Base-by-base conservation (phyloP, 2,329 filamentous ascomycete genomes). In the Botrytis aclada region DNA sequence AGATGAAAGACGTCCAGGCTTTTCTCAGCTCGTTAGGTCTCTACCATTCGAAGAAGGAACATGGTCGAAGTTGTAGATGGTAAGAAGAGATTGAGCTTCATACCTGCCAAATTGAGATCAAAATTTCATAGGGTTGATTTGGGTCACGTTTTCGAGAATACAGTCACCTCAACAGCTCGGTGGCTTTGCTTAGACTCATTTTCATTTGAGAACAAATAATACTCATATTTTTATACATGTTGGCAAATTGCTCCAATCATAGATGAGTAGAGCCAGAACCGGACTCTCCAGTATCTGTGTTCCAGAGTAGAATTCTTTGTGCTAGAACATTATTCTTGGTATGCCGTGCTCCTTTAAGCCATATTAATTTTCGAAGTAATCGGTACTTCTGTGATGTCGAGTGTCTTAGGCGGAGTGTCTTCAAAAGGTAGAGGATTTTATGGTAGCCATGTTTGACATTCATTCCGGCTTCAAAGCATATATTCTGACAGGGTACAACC, bases 401-500 rank as follows among this genome's bases (percentile, higher is more conserved):
- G 3, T 51, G 18, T 22, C 2, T 9, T 41, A 3, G 10, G 16
- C 37, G 18, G 14, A 20, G n/a, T 20, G n/a, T 20, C 56, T 16
- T 29, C 0, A 32, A 20, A 18, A 43, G 56, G 7, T 56, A 6
- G 1, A 56, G 7, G 14, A 56, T 25, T 20, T 25, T 9, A 32
- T 25, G 6, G 9, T 18, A 32, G 29, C 47, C 12, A 29, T 56
- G 29, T 14, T 32, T 16, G 22, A 56, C 1, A 6, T 51, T 71
- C 37, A 71, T 66, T 71, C 62, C 3, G 70, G 73, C 37, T 73
- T 61, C 29, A 97, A 82, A 1, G 93, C 94, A 82, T 94, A 97
- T 81, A 91, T 92, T 78, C 89, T 88, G 29, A 97, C 91, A 0
- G 93, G 92, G 77, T 91, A 90, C 45, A 97, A 81, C 61, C 86